Conservation (phyloP, 768 basidiomycete species). For the Mycena indigotica region DNA sequence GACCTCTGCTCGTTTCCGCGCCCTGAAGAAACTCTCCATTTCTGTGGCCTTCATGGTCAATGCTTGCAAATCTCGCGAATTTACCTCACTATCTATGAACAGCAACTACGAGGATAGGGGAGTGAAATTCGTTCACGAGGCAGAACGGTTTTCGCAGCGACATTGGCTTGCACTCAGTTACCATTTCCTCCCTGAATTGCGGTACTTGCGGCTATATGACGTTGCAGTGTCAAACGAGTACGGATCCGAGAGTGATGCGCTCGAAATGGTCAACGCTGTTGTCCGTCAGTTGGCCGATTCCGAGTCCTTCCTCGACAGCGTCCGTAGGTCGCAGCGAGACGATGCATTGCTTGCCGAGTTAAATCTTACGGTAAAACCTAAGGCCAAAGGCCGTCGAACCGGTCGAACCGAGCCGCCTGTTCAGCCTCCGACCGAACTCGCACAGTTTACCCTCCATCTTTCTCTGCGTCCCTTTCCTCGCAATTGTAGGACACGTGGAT, state of each 20-base stretch:
- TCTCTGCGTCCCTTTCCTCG: not conserved
- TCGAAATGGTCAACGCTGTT: not conserved
- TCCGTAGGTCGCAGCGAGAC: too few relatives aligned
- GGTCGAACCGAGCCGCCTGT: not conserved
- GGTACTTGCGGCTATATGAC: not conserved
- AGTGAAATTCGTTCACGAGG: not conserved
- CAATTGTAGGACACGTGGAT: not conserved
- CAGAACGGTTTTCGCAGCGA: not conserved
- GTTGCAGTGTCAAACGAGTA: not conserved
- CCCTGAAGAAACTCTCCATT: not conserved
- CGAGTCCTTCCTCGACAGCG: not conserved
- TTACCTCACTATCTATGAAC: not conserved
- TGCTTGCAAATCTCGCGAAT: not conserved
- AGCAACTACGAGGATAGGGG: not conserved
- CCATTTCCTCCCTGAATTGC: not conserved
- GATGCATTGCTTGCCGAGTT: not conserved
- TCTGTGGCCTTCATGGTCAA: not conserved
- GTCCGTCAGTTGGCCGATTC: not conserved
- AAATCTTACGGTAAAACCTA: too few relatives aligned
- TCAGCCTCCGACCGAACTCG: not conserved
- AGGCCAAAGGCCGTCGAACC: not conserved
- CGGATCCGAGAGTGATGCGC: not conserved
- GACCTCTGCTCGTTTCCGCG: not conserved
- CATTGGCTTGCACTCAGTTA: not conserved
- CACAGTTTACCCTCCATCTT: not conserved